These are phyloP conservation scores for Biscogniauxia marginata DNA, from an alignment of 2,329 filamentous ascomycete species.

Conservation along the genomic window DNA sequence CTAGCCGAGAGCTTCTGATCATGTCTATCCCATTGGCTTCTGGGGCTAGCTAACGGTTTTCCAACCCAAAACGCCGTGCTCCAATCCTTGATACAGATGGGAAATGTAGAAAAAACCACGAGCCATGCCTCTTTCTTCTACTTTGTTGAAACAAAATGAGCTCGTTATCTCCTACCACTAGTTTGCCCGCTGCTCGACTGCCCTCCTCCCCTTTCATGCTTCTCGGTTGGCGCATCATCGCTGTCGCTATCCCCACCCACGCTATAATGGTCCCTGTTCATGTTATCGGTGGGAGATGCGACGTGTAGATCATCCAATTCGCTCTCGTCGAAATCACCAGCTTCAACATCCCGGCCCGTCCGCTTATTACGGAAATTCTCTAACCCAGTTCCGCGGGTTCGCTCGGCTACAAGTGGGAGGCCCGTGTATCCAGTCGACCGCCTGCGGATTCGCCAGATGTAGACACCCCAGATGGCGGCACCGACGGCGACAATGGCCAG, in stretches of 20 bases:
- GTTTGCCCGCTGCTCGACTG: constrained; percentile 9
- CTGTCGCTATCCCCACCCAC: constrained; percentile 58
- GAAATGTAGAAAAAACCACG: constrained; percentile 2
- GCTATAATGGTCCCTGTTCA: constrained; percentile 49
- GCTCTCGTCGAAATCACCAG: constrained; percentile 64
- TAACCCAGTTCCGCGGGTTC: constrained; percentile 37
- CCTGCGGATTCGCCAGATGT: constrained; percentile 62
- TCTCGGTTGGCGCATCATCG: constrained; percentile 34
- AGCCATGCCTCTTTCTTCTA: constrained; percentile 1
- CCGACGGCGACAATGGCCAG: constrained; percentile 77
- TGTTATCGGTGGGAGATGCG: constrained; percentile 41
- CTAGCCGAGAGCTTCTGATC: too few relatives aligned
- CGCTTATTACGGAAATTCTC: constrained; percentile 49
- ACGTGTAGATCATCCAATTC: constrained; percentile 62
- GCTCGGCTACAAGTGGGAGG: constrained; percentile 40
- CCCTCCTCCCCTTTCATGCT: constrained; percentile 24
- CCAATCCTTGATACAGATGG: neutral
- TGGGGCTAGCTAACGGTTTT: too few relatives aligned
- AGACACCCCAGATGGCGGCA: constrained; percentile 72
- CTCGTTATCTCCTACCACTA: constrained; percentile 1
- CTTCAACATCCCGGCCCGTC: constrained; percentile 54
- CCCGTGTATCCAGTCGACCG: constrained; percentile 55
- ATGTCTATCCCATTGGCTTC: too few relatives aligned
- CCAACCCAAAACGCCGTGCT: too few relatives aligned
- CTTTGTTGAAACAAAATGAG: constrained; percentile 1